phyloP scores from a whole-genome alignment of 179 eudicot genomes.

The Camellia oleifera region DNA sequence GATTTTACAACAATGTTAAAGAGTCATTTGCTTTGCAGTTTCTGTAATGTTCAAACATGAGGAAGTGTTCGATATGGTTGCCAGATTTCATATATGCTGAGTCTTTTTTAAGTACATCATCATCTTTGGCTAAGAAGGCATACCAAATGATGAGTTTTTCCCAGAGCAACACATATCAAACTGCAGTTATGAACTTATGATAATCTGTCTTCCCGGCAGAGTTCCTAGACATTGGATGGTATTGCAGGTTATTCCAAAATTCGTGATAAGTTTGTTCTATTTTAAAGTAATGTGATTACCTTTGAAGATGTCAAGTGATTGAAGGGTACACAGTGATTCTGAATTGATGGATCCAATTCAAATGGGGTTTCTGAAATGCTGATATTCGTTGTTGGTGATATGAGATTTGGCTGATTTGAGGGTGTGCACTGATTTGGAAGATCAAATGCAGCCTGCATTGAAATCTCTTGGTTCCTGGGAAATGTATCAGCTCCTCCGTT shows the following conservation, averaged over 20 bases:
- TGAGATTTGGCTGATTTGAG: slow-evolving; percentile 32
- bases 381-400: slow-evolving; percentile 28
- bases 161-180: slow-evolving; percentile 50
- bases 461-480: slow-evolving; percentile 35
- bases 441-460: slow-evolving; percentile 35
- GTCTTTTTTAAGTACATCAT: not conserved
- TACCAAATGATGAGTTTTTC: slow-evolving; percentile 62
- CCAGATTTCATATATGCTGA: slow-evolving; percentile 14
- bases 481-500: slow-evolving; percentile 35
- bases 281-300: slow-evolving; percentile 29
- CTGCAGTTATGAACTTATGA: slow-evolving; percentile 54
- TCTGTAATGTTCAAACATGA: slow-evolving; percentile 8
- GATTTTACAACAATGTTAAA: not conserved
- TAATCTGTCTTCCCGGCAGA: slow-evolving; percentile 42
- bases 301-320: slow-evolving; percentile 44
- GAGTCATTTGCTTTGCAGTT: slow-evolving; percentile 9
- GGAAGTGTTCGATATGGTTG: slow-evolving; percentile 6
- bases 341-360: slow-evolving; percentile 36
- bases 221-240: slow-evolving; percentile 34
- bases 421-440: slow-evolving; percentile 31
- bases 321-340: slow-evolving; percentile 39
- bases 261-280: not conserved
- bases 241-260: not conserved
- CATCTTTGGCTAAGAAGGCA: slow-evolving; percentile 44
- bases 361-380: slow-evolving; percentile 32